phyloP scores from a whole-genome alignment of 192 early-diverging fungal genomes.

The Backusella circina region DNA sequence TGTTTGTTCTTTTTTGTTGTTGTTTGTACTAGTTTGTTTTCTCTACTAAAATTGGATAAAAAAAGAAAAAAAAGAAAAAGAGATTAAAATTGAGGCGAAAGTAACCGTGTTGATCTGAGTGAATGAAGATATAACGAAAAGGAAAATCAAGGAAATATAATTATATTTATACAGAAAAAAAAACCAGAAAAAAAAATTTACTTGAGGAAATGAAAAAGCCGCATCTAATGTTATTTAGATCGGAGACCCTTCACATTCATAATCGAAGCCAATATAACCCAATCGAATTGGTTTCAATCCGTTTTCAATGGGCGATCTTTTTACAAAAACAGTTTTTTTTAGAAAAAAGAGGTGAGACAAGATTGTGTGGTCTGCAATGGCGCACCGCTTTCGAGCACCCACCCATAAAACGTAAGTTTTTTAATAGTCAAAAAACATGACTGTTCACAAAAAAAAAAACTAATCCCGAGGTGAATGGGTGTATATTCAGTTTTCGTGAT shows the following conservation, averaged over 20 bases:
- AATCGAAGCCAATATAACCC: not conserved
- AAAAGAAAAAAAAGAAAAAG: too few species aligned
- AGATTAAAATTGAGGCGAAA: not conserved
- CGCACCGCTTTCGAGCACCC: not conserved
- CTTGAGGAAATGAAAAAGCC: not conserved
- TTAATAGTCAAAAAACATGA: not conserved
- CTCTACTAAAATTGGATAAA: not conserved
- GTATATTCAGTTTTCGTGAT: not conserved
- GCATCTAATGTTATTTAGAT: not conserved
- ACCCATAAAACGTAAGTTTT: not conserved
- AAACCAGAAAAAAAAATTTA: not conserved
- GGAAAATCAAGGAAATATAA: not conserved
- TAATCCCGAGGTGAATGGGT: not conserved
- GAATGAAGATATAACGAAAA: not conserved
- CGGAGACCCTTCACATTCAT: slow-evolving; percentile 1
- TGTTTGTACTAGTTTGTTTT: not conserved
- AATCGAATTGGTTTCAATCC: not conserved
- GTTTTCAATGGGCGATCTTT: slow-evolving; percentile 7
- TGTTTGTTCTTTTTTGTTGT: not conserved
- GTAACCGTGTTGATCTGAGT: not conserved
- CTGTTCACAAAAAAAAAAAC: not conserved
- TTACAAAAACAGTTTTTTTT: too few species aligned
- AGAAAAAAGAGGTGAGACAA: not conserved
- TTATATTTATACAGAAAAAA: not conserved
- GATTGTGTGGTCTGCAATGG: not conserved